Conservation (phyloP, 176 grass and related monocot species). For the Saccharum spontaneum region DNA sequence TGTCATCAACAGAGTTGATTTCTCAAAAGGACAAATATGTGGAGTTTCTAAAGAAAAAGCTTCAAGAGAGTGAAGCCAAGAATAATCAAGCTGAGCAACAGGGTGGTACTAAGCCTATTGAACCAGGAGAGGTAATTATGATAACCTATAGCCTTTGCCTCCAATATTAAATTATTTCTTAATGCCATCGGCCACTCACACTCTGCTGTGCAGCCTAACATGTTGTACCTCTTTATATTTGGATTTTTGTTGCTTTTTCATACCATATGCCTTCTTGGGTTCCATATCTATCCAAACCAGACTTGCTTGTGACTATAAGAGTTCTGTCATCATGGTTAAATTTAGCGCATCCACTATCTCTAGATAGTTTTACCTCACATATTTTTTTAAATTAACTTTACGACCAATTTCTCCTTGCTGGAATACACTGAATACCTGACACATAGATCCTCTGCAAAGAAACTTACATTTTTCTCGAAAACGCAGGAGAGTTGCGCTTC, state of each 20-base stretch:
- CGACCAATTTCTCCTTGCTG: background rate
- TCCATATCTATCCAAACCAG: background rate
- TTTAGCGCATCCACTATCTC: background rate
- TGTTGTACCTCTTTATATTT: background rate
- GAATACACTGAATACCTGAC: background rate
- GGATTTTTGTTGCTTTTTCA: background rate
- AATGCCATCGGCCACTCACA: background rate
- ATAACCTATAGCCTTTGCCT: background rate
- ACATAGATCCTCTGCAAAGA: background rate
- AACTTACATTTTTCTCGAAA: no score
- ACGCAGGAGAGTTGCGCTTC: no score
- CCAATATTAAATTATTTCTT: background rate
- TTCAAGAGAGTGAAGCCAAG: conserved; percentile 34
- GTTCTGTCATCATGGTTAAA: background rate
- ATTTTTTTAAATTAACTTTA: background rate
- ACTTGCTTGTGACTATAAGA: background rate
- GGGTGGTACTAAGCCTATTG: background rate
- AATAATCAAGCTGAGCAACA: background rate
- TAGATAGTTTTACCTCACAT: background rate
- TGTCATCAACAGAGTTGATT: background rate
- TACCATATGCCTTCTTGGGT: background rate
- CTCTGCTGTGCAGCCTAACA: background rate
- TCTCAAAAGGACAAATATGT: background rate
- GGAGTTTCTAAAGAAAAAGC: conserved; percentile 26
- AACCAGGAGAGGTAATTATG: conserved; percentile 11